phyloP scores from a whole-genome alignment of 2,329 filamentous ascomycete species.

The Claviceps africana region DNA sequence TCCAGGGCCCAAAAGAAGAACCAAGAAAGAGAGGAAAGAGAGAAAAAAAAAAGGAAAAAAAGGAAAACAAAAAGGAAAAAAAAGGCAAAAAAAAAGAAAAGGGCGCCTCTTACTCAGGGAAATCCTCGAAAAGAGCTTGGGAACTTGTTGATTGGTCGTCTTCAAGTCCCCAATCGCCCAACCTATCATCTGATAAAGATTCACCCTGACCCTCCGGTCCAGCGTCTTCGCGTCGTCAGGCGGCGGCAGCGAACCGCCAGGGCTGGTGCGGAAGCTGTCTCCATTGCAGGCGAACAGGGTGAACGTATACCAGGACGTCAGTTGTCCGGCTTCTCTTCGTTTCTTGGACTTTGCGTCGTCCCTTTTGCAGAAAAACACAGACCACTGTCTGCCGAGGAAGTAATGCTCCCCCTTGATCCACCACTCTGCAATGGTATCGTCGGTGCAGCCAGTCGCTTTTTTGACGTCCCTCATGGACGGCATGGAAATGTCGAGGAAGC shows the following conservation, averaged over 20 bases:
- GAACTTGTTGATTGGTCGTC: slow-evolving; percentile 31
- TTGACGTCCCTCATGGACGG: slow-evolving; percentile 25
- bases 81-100: background rate
- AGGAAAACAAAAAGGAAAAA: background rate
- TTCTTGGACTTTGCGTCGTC: slow-evolving; percentile 21
- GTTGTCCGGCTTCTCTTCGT: background rate
- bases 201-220: slow-evolving; percentile 19
- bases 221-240: slow-evolving; percentile 12
- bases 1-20: too few relatives aligned
- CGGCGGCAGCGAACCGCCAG: slow-evolving; percentile 9
- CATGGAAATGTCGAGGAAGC: slow-evolving; percentile 42
- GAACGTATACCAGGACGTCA: slow-evolving; percentile 11
- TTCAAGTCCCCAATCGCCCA: slow-evolving; percentile 35
- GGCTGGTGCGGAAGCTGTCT: slow-evolving; percentile 20
- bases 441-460: slow-evolving; percentile 16
- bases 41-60: too few relatives aligned
- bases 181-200: slow-evolving; percentile 28
- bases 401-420: slow-evolving; percentile 19
- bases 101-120: slow-evolving; percentile 29
- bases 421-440: slow-evolving; percentile 19
- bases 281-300: slow-evolving; percentile 44
- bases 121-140: slow-evolving; percentile 47
- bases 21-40: too few relatives aligned
- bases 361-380: slow-evolving; percentile 29
- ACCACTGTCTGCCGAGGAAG: slow-evolving; percentile 34